Percentiles rank a stretch among this genome's conserved stretches.
Evolutionary conservation across 2,329 filamentous ascomycete genomes (phyloP).

Genomic region (Fusarium sp.): DNA sequence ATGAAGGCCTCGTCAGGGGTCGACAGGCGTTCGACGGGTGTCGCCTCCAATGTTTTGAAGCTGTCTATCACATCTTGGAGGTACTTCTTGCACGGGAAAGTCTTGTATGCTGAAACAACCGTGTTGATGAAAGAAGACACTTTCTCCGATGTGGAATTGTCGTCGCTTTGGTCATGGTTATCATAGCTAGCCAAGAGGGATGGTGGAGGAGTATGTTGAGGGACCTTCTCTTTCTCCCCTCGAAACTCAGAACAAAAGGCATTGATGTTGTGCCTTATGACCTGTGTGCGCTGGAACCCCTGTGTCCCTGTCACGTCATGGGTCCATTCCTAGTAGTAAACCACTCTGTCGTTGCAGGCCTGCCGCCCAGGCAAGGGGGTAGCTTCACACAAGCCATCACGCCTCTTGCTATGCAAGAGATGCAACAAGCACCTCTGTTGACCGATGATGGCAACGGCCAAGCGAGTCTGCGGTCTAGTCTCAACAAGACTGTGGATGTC

Average conservation of each 20-base stretch:
- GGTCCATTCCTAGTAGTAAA: neutral
- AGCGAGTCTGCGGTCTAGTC: neutral
- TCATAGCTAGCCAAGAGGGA: neutral
- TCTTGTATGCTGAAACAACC: neutral
- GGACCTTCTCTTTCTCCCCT: neutral
- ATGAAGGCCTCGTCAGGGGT: neutral
- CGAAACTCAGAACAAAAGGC: neutral
- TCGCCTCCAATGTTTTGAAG: neutral
- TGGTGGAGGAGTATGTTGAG: neutral
- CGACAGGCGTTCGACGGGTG: neutral
- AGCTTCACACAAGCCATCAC: neutral
- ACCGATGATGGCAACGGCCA: neutral
- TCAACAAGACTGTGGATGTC: neutral
- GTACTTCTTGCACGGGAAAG: neutral
- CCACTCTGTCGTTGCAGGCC: neutral
- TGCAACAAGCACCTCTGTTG: neutral
- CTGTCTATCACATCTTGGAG: neutral
- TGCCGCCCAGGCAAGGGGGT: neutral
- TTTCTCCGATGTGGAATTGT: neutral
- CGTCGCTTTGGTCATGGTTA: neutral
- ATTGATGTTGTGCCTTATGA: neutral
- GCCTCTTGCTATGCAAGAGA: neutral
- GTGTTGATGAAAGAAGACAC: neutral
- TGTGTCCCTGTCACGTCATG: neutral
- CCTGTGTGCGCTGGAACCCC: rapidly evolving